Evolutionary conservation across 1,284 basidiomycete genomes (phyloP), one percentile per base, ranked within the genome.

Genomic region (Dichomitus squalens): DNA sequence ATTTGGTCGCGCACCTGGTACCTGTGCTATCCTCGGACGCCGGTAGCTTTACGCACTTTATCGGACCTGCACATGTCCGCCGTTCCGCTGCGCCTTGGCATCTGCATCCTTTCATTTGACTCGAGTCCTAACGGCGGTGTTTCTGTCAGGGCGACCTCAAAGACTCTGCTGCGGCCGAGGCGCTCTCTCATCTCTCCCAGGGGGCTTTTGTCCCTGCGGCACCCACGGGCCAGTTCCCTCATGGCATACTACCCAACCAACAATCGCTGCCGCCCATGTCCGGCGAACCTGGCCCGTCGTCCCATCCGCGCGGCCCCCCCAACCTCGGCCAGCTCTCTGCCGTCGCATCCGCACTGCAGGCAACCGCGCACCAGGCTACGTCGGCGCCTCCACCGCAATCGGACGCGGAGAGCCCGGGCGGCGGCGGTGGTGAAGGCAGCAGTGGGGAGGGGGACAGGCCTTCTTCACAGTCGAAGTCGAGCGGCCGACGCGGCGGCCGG

Each of bases 301-400:
- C 86, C 0, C 88, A 90, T 65, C 87, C 87, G 0, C 80, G 85
- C 9, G 87, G 86, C 0, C 86, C 88, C 2, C 87, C 86, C 6
- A 83, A 84, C 59, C 74, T 87, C 0, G 82, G 82, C 23, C 84
- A 87, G 58, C 73, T 87, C 52, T 78, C 79, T 27, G 79, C 80
- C 1, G 77, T 79, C 1, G 82, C 84, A 0, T 71, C 74, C 6
- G 65, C 64, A 0, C 29, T 68, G 20, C 66, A 68, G 20, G 54
- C 58, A 2, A 57, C 46, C 16, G 50, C 43, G 5, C 62, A 56
- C 14, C 58, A 52, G 14, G 40, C 49, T 5, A 31, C 54, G 6
- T 49, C 46, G 3, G 25, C 56, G 1, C 41, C 44, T 31, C 44
- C 29, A 31, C 29, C 44, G 3, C 44, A 18, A 11, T 18, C 44